Conservation (phyloP, 495 filamentous ascomycete species). For the Aspergillus saccharolyticus region DNA sequence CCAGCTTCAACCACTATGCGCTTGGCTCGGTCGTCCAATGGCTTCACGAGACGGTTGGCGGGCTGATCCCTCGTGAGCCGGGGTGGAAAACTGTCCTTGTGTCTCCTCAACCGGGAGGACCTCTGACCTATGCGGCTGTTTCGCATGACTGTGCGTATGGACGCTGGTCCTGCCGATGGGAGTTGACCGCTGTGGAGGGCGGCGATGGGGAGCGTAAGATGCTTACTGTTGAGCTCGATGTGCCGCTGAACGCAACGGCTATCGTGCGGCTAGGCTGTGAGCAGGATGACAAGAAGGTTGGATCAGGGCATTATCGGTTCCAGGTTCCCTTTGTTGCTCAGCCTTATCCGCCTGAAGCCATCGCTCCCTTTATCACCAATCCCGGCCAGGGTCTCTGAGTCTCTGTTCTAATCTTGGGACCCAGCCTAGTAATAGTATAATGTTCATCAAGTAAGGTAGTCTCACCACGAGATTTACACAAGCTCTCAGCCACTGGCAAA, state of each 20-base stretch:
- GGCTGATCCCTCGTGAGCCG: constrained; percentile 19
- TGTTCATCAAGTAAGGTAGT: too few species aligned
- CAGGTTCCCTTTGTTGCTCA: not conserved
- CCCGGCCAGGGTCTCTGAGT: not conserved
- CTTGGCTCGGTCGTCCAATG: constrained; percentile 38
- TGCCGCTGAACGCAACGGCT: constrained; percentile 28
- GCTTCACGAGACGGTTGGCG: constrained; percentile 27
- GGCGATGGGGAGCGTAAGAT: constrained; percentile 3
- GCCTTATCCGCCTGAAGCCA: not conserved
- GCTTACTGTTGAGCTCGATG: constrained; percentile 20
- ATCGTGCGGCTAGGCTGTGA: constrained; percentile 21
- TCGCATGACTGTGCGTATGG: constrained; percentile 28
- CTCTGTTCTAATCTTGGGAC: too few species aligned
- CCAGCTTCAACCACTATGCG: constrained; percentile 52
- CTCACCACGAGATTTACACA: too few species aligned
- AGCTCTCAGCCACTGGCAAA: too few species aligned
- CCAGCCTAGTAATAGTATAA: too few species aligned
- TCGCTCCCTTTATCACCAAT: not conserved
- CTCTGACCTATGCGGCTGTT: constrained; percentile 18
- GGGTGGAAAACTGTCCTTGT: constrained; percentile 28
- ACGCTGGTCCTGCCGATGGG: constrained; percentile 22
- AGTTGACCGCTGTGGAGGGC: not conserved
- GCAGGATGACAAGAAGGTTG: constrained; percentile 11
- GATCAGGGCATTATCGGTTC: constrained; percentile 19
- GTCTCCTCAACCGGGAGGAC: constrained; percentile 25